These are phyloP conservation scores for Calamus simplicifolius DNA, from an alignment of 176 grass and related monocot genomes.

Conservation along the genomic window DNA sequence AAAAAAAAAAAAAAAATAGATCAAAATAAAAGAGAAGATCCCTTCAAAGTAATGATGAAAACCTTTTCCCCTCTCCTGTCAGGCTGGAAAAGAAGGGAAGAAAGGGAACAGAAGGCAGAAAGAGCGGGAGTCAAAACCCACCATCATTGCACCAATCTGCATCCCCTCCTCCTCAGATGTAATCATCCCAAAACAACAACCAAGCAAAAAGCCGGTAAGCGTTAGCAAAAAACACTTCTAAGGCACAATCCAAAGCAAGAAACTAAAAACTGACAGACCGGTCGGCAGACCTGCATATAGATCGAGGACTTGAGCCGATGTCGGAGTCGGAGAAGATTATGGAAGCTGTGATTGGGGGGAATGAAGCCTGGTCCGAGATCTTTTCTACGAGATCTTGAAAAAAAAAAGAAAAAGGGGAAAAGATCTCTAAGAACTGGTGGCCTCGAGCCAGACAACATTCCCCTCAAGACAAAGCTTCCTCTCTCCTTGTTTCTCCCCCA, in stretches of 20 bases:
- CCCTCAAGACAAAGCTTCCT: conserved; percentile 10
- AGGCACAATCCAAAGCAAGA: background rate
- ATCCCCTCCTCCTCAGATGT: background rate
- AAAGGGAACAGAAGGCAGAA: conserved; percentile 6
- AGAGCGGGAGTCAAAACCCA: conserved; percentile 15
- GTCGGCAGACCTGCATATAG: too few species aligned
- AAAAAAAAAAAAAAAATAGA: too few species aligned
- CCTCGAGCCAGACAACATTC: conserved; percentile 13
- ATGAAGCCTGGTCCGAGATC: conserved; percentile 99
- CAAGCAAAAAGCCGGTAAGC: too few species aligned
- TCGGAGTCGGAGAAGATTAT: background rate
- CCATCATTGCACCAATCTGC: conserved; percentile 43
- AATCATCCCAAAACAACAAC: background rate
- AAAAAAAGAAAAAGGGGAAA: background rate
- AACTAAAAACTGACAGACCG: background rate
- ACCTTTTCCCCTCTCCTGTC: conserved; percentile 16
- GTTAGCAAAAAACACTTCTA: too few species aligned
- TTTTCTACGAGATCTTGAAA: background rate
- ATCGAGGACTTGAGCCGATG: too few species aligned
- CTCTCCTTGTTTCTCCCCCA: background rate
- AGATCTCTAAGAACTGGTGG: background rate
- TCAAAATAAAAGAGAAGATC: background rate
- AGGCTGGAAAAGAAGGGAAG: conserved; percentile 1
- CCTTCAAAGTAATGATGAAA: conserved; percentile 30
- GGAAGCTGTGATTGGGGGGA: conserved; percentile 87